These are phyloP conservation scores for Venturia pyrina DNA, from an alignment of 2,329 filamentous ascomycete species.

Conservation along the genomic window DNA sequence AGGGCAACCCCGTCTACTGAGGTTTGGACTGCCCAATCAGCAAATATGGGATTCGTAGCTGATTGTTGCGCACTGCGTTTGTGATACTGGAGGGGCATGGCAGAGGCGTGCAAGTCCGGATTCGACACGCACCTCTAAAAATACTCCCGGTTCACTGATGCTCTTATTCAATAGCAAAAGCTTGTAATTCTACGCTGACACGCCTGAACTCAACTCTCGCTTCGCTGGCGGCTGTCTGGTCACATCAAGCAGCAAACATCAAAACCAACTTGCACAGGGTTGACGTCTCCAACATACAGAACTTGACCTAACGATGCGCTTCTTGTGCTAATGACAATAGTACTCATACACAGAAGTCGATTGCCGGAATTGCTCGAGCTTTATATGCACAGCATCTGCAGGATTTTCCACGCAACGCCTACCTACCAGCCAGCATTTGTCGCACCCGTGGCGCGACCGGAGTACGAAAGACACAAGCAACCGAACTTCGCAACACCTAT, in stretches of 20 bases:
- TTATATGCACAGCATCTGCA: not conserved
- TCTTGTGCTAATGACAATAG: not conserved
- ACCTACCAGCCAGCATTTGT: not conserved
- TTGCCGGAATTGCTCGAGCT: not conserved
- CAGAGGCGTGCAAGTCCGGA: not conserved
- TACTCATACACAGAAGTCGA: not conserved
- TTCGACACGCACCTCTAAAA: not conserved
- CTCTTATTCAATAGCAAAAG: too few species aligned
- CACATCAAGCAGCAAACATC: not conserved
- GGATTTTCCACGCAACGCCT: not conserved
- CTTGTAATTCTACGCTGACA: too few species aligned
- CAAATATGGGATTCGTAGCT: not conserved
- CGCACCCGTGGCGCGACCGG: not conserved
- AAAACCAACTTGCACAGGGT: not conserved
- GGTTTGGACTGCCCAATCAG: not conserved
- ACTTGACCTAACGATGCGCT: not conserved
- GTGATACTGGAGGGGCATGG: not conserved
- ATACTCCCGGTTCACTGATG: not conserved
- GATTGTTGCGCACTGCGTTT: not conserved
- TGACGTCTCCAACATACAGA: not conserved
- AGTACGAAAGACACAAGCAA: not conserved
- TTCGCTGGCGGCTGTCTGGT: not conserved
- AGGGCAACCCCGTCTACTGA: not conserved
- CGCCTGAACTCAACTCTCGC: too few species aligned
- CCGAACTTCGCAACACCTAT: not conserved